phyloP scores from a whole-genome alignment of 2,329 filamentous ascomycete species.

The Sarocladiaceae sp. region DNA sequence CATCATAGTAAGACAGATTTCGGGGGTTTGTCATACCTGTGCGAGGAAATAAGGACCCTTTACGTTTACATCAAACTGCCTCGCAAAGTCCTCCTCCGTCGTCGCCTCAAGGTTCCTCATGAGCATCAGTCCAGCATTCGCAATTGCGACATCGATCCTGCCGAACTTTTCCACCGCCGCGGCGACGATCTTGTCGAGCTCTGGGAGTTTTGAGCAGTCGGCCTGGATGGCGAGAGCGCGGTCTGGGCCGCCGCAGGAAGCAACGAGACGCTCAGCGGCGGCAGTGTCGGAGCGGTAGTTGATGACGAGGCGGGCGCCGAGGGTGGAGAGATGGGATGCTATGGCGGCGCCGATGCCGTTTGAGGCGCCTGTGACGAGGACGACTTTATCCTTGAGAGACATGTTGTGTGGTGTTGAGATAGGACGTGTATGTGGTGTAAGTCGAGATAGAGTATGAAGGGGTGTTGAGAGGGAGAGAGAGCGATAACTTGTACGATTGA shows the following conservation, averaged over 20 bases:
- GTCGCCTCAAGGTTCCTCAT: slow-evolving; percentile 42
- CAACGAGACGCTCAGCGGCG: slow-evolving; percentile 41
- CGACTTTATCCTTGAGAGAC: slow-evolving; percentile 29
- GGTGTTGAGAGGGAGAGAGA: too few species aligned
- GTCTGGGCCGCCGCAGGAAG: slow-evolving; percentile 34
- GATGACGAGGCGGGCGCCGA: slow-evolving; percentile 51
- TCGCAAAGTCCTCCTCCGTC: slow-evolving; percentile 45
- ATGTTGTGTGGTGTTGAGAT: slow-evolving; percentile 11
- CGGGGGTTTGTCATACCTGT: slow-evolving; percentile 23
- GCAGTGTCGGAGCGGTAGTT: slow-evolving; percentile 44
- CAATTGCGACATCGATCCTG: slow-evolving; percentile 36
- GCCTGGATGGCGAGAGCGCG: slow-evolving; percentile 41
- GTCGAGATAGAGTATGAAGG: too few species aligned
- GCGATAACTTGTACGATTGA: too few species aligned
- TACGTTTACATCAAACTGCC: slow-evolving; percentile 44
- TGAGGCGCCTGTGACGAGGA: slow-evolving; percentile 48
- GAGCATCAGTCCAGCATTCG: slow-evolving; percentile 47
- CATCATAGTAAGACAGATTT: too few species aligned
- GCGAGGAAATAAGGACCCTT: slow-evolving; percentile 51
- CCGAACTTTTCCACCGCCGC: slow-evolving; percentile 12
- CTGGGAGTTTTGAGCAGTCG: slow-evolving; percentile 13
- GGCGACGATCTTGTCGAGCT: slow-evolving; percentile 15
- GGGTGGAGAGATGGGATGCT: slow-evolving; percentile 47
- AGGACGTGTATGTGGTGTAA: not conserved
- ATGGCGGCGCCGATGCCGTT: slow-evolving; percentile 55